These are phyloP conservation scores for Globisporangium apiculatum DNA, from an alignment of 352 stramenopile genomes.

Conservation along the genomic window DNA sequence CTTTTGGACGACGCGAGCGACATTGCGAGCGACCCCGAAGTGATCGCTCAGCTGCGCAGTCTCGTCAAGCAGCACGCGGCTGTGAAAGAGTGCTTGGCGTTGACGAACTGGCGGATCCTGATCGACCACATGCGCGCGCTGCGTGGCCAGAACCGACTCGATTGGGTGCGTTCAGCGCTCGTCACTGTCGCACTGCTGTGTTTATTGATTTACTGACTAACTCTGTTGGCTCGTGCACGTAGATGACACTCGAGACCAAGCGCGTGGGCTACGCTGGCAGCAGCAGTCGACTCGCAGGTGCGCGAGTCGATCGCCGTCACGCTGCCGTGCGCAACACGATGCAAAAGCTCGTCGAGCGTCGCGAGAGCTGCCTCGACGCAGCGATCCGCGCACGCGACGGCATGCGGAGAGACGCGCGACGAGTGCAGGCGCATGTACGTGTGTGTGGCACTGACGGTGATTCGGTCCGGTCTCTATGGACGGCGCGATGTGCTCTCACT, in stretches of 20 bases:
- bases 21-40: conserved; percentile 30
- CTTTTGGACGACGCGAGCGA: background rate
- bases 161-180: conserved; percentile 23
- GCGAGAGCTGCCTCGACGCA: conserved; percentile 22
- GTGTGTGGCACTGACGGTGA: no score
- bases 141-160: conserved; percentile 24
- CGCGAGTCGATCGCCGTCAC: background rate
- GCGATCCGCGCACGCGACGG: conserved; percentile 19
- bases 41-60: conserved; percentile 39
- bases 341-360: conserved; percentile 34
- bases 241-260: conserved; percentile 17
- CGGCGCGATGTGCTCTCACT: background rate
- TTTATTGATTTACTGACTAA: no score
- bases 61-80: conserved; percentile 31
- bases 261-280: background rate
- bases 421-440: conserved; percentile 34
- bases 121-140: conserved; percentile 24
- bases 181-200: background rate
- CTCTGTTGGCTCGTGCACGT: background rate
- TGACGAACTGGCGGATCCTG: conserved; percentile 40
- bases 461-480: no score
- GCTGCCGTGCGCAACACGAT: conserved; percentile 26
- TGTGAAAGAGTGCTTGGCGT: conserved; percentile 17
- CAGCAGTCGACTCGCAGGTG: background rate
- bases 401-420: conserved; percentile 22